Percentiles rank a stretch among this genome's conserved stretches.
These are phyloP conservation scores for Fraxinus sp. DNA, from an alignment of 305 asterid genomes.

Conservation along the genomic window DNA sequence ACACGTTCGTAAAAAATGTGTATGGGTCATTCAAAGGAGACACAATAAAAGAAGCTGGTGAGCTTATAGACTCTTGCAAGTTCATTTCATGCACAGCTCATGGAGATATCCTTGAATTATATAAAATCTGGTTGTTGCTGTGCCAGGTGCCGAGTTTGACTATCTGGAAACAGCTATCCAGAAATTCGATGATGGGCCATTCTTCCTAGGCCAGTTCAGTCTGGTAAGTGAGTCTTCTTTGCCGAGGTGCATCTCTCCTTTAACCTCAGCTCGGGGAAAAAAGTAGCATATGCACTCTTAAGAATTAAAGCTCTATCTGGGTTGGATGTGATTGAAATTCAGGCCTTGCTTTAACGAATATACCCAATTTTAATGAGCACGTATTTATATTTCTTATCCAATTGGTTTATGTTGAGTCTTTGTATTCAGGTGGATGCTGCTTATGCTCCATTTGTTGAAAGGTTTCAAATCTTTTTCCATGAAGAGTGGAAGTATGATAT, in stretches of 20 bases:
- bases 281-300: not conserved
- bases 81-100: not conserved
- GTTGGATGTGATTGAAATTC: not conserved
- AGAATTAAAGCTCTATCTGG: not conserved
- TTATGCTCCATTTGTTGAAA: constrained; percentile 63
- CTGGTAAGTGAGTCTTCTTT: constrained; percentile 38
- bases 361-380: not conserved
- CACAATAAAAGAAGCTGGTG: constrained; percentile 50
- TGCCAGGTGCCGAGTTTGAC: constrained; percentile 60
- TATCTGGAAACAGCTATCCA: constrained; percentile 69
- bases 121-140: constrained; percentile 6
- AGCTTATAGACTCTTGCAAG: not conserved
- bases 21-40: constrained; percentile 49
- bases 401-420: constrained; percentile 6
- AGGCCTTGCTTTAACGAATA: not conserved
- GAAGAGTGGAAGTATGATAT: constrained; percentile 49
- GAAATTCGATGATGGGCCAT: constrained; percentile 68
- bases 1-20: constrained; percentile 36
- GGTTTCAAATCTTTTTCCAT: constrained; percentile 42
- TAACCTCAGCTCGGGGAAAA: not conserved
- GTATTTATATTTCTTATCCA: not conserved
- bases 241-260: not conserved
- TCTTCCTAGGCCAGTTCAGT: constrained; percentile 83
- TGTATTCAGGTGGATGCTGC: constrained; percentile 49
- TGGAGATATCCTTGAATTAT: not conserved